Conservation (phyloP, 2,329 filamentous ascomycete genomes). For the Penicillium olsonii region DNA sequence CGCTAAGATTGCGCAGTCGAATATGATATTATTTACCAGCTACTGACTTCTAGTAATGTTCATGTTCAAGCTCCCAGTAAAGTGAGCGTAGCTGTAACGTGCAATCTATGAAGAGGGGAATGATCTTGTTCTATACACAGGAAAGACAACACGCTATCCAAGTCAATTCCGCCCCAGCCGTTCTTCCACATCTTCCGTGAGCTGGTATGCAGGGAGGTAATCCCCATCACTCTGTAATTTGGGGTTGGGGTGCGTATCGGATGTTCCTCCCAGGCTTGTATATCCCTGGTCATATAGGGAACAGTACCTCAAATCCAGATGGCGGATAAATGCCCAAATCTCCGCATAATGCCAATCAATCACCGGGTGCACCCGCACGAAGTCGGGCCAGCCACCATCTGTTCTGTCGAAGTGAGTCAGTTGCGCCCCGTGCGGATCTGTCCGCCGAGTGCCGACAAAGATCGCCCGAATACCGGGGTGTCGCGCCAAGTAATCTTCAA, state of each 20-base stretch:
- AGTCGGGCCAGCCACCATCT: slow-evolving; percentile 84
- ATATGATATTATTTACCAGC: slow-evolving; percentile 13
- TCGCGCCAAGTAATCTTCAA: slow-evolving; percentile 68
- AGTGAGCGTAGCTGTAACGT: slow-evolving; percentile 4
- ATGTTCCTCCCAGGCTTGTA: slow-evolving; percentile 86
- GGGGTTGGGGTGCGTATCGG: slow-evolving; percentile 89
- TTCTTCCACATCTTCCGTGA: slow-evolving; percentile 70
- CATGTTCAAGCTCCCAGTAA: slow-evolving; percentile 3
- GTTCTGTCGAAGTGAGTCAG: slow-evolving; percentile 84
- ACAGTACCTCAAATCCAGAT: slow-evolving; percentile 81
- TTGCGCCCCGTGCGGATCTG: slow-evolving; percentile 82
- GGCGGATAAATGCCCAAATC: slow-evolving; percentile 80
- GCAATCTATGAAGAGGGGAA: slow-evolving; percentile 17
- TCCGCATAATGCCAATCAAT: slow-evolving; percentile 98
- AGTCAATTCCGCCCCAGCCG: slow-evolving; percentile 68
- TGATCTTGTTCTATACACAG: slow-evolving; percentile 14
- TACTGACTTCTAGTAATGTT: background rate
- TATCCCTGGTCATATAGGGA: slow-evolving; percentile 84
- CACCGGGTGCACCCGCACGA: slow-evolving; percentile 91
- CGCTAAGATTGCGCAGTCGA: slow-evolving; percentile 10
- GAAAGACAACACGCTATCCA: background rate
- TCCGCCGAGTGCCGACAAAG: slow-evolving; percentile 83
- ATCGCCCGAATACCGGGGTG: slow-evolving; percentile 68
- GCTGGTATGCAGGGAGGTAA: slow-evolving; percentile 26
- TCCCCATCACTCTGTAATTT: slow-evolving; percentile 53